Percentiles rank a stretch among this genome's conserved stretches.
Conservation (phyloP, 1,284 basidiomycete species). For the Agaricales sp. region DNA sequence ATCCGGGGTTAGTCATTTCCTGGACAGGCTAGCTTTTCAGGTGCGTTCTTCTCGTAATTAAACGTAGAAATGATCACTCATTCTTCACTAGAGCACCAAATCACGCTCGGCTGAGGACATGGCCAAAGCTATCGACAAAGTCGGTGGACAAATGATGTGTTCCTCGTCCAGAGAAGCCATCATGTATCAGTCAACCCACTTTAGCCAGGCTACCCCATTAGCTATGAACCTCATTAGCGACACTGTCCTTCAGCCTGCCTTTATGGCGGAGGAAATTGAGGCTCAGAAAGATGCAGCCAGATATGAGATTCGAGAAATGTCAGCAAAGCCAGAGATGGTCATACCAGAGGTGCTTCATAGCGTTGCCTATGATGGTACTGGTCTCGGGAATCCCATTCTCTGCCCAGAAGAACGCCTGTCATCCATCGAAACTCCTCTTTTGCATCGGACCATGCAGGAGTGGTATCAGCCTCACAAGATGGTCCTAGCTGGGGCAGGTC, state of each 20-base stretch:
- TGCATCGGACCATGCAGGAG: conserved; percentile 62
- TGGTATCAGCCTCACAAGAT: conserved; percentile 94
- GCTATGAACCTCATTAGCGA: conserved; percentile 88
- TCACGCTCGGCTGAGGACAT: conserved; percentile 65
- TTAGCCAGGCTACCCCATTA: conserved; percentile 73
- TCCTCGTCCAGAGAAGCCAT: conserved; percentile 90
- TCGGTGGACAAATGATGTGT: conserved; percentile 91
- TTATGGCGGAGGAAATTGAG: conserved; percentile 74
- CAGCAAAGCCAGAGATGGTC: conserved; percentile 87
- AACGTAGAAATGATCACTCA: conserved; percentile 3
- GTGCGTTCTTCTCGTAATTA: conserved; percentile 29
- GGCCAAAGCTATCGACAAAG: conserved; percentile 71
- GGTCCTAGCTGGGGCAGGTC: conserved; percentile 90
- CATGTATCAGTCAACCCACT: conserved; percentile 97
- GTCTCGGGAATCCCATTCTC: conserved; percentile 82
- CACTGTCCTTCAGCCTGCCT: conserved; percentile 76
- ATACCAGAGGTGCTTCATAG: conserved; percentile 89
- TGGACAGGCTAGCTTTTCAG: conserved; percentile 97
- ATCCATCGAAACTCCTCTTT: conserved; percentile 52
- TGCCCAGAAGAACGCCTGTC: conserved; percentile 83
- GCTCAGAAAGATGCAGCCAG: conserved; percentile 80
- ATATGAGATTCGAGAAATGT: conserved; percentile 91
- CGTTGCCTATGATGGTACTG: conserved; percentile 74
- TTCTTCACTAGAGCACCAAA: conserved; percentile 38
- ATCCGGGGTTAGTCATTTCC: conserved; percentile 82